Base-by-base conservation (phyloP, 2,329 filamentous ascomycete genomes). In the Xenoacremonium recifei region DNA sequence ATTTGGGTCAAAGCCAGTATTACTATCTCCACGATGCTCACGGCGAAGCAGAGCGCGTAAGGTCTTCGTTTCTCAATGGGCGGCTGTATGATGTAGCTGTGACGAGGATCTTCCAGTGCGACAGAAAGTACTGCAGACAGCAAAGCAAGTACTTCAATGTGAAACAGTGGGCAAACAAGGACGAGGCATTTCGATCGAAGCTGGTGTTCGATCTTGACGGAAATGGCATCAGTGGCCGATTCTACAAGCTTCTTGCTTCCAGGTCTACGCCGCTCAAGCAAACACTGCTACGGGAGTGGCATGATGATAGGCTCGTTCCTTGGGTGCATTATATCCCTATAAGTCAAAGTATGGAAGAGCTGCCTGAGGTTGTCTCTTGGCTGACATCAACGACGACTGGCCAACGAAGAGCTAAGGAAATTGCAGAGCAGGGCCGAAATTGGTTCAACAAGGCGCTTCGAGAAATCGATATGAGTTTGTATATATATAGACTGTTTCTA, bases 401-500 rank as follows among this genome's bases (percentile, higher is more conserved):
- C 0, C 69, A 72, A 49, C 45, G 45, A 17, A 64, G 68, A 42
- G 80, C 76, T 0, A 60, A 62, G 20, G 60, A 66, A 20, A 75
- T 86, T 45, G 81, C 79, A 1, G 66, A 74, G 36, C 57, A 63
- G 6, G 80, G 82, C 0, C 65, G 68, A 7, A 66, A 71, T 7
- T 86, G 82, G 82, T 73, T 72, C 35, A 55, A 51, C 0, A 72
- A 66, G 50, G 75, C 73, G 10, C 53, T 86, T 23, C 58, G 81
- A 31, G 76, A 78, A 33, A 71, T 77, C 27, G 81, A 87, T 55
- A 72, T 82, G 53, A 69, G 75, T 20, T 68, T 79, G 2, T 84
- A 82, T 66, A 68, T 79, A 20, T 84, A 84, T 51, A 66, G 83
- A 37, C 55, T 85, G 44, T 47, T 86, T 51, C 54, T 85, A 18